These are phyloP conservation scores for Geopyxis carbonaria DNA, from an alignment of 495 filamentous ascomycete genomes.

Conservation along the genomic window DNA sequence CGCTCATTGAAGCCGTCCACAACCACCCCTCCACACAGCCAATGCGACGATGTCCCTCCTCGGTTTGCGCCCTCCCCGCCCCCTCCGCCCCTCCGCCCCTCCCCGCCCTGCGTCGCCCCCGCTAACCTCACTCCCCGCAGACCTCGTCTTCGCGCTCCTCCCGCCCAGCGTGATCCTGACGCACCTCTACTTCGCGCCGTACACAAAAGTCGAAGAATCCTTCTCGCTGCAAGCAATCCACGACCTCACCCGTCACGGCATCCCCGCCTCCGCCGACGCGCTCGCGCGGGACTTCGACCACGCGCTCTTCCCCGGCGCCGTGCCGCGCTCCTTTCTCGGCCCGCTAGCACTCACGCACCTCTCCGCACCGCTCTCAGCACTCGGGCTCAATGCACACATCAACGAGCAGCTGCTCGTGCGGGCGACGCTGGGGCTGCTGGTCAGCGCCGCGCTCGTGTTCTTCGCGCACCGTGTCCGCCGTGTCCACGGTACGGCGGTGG, in stretches of 20 bases:
- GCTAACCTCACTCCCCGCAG: constrained; percentile 24
- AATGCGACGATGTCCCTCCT: constrained; percentile 1
- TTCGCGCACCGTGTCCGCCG: constrained; percentile 47
- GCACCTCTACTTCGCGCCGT: constrained; percentile 66
- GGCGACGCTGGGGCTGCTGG: constrained; percentile 60
- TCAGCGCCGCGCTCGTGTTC: constrained; percentile 46
- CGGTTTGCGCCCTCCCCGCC: background rate
- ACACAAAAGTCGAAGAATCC: constrained; percentile 97
- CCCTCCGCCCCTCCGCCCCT: background rate
- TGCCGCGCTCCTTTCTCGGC: constrained; percentile 79
- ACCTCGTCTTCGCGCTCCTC: constrained; percentile 35
- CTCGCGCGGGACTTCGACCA: constrained; percentile 62
- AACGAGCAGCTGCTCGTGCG: constrained; percentile 50
- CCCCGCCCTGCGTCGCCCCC: no score
- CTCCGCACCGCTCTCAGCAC: constrained; percentile 42
- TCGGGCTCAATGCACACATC: constrained; percentile 30
- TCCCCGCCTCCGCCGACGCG: constrained; percentile 41
- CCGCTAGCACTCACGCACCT: constrained; percentile 52
- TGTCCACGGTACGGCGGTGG: constrained; percentile 51
- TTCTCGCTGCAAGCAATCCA: constrained; percentile 95
- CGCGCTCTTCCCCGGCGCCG: constrained; percentile 74
- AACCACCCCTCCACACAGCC: background rate
- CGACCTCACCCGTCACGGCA: constrained; percentile 68
- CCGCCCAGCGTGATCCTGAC: constrained; percentile 52
- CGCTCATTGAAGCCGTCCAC: background rate